Conservation (phyloP, 305 asterid genomes). For the Coffea humblotiana region DNA sequence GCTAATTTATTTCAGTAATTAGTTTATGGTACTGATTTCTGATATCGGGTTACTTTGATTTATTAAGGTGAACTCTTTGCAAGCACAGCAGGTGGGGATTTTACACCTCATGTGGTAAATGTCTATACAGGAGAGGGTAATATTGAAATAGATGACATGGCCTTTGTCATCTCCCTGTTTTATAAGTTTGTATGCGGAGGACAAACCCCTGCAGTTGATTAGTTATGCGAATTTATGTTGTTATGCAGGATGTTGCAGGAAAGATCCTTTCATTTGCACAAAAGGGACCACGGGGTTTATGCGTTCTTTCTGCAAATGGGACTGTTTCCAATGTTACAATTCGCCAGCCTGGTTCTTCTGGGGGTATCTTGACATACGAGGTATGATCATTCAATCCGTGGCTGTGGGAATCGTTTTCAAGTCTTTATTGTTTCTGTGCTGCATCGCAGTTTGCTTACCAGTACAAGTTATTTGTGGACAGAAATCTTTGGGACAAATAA, state of each 20-base stretch:
- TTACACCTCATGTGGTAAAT: constrained; percentile 86
- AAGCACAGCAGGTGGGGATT: constrained; percentile 90
- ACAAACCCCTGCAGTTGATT: constrained; percentile 1
- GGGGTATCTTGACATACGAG: constrained; percentile 90
- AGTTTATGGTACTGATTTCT: not conserved
- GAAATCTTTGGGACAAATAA: not conserved
- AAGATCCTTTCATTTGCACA: constrained; percentile 80
- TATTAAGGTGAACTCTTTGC: constrained; percentile 76
- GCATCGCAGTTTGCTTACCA: not conserved
- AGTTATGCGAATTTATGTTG: not conserved
- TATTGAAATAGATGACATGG: not conserved
- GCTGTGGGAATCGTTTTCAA: not conserved
- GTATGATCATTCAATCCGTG: constrained; percentile 28
- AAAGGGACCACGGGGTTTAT: constrained; percentile 75
- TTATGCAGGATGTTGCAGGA: constrained; percentile 82
- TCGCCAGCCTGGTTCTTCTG: constrained; percentile 93
- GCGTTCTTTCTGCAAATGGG: constrained; percentile 90
- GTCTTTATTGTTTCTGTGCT: not conserved
- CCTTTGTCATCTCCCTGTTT: no score
- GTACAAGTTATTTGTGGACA: not conserved
- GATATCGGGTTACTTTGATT: constrained; percentile 2
- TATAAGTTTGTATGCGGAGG: not conserved
- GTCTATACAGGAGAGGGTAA: constrained; percentile 92
- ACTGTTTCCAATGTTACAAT: constrained; percentile 81
- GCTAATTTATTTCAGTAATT: not conserved